A percentile compares a stretch with the other conserved stretches of the same genome.
Evolutionary conservation across 2,329 filamentous ascomycete species (phyloP).

Genomic region (Aspergillus tubingensis): DNA sequence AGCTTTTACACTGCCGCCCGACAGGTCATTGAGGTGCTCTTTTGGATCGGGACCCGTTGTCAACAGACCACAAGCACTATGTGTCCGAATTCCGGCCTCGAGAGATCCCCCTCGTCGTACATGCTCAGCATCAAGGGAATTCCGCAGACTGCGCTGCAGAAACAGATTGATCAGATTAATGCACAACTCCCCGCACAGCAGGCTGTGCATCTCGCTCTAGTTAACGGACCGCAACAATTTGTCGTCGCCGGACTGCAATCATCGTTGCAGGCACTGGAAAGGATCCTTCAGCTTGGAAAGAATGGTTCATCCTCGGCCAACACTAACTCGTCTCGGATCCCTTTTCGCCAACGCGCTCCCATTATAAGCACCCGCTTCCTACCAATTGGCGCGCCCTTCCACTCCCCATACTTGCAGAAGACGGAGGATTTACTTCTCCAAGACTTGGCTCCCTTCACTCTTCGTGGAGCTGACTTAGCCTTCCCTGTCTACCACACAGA

Average conservation of each 20-base stretch:
- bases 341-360: slow-evolving; percentile 35
- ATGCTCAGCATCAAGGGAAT: slow-evolving; percentile 9
- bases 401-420: slow-evolving; percentile 34
- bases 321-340: slow-evolving; percentile 23
- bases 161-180: slow-evolving; percentile 27
- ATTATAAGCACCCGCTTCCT: slow-evolving; percentile 34
- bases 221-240: slow-evolving; percentile 33
- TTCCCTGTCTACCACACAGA: not conserved
- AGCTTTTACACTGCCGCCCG: slow-evolving; percentile 30
- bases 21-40: slow-evolving; percentile 34
- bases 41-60: slow-evolving; percentile 37
- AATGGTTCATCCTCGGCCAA: not conserved
- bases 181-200: slow-evolving; percentile 23
- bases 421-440: slow-evolving; percentile 12
- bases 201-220: slow-evolving; percentile 27
- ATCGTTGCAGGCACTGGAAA: slow-evolving; percentile 19
- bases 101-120: not conserved
- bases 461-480: not conserved
- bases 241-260: slow-evolving; percentile 34
- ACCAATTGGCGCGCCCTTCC: slow-evolving; percentile 45
- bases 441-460: not conserved
- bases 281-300: not conserved
- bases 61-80: slow-evolving; percentile 23
- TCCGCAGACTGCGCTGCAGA: not conserved
- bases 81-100: slow-evolving; percentile 16